Conservation (phyloP, 306 rosid species). For the Pachyrhizus erosus region DNA sequence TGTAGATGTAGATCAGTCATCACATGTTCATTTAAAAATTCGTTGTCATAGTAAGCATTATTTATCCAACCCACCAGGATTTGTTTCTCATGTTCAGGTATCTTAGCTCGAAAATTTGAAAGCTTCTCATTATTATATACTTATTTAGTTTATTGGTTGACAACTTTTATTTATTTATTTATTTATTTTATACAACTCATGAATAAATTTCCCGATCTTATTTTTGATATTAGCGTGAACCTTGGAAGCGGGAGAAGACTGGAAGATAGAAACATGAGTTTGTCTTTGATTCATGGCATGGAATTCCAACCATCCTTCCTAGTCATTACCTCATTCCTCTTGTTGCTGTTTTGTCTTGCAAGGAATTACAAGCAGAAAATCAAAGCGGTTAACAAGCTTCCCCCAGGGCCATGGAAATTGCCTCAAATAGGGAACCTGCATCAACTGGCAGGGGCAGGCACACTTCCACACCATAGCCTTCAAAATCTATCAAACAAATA, state of each 20-base stretch:
- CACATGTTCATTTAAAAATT: neutral
- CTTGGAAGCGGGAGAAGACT: neutral
- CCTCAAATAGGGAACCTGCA: constrained; percentile 49
- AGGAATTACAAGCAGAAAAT: constrained; percentile 19
- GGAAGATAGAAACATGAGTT: too few species aligned
- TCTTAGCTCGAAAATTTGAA: neutral
- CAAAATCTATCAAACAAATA: constrained; percentile 43
- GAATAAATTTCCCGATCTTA: neutral
- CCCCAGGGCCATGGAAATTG: constrained; percentile 49
- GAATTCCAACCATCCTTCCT: neutral
- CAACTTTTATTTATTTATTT: neutral
- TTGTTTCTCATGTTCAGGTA: neutral
- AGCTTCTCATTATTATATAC: neutral
- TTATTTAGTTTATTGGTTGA: neutral
- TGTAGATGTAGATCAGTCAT: neutral
- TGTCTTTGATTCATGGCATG: too few species aligned
- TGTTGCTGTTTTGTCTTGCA: constrained; percentile 6
- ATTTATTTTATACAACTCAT: neutral
- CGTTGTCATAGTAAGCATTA: neutral
- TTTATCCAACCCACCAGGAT: neutral
- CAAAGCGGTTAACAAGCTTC: constrained; percentile 15
- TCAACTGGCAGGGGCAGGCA: constrained; percentile 16
- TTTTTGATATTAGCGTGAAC: too few species aligned
- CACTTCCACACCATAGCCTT: constrained; percentile 47
- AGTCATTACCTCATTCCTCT: neutral